Evolutionary conservation across 2,329 filamentous ascomycete genomes (phyloP), one percentile per base, ranked within the genome.

Genomic region (Aspergillus uvarum): DNA sequence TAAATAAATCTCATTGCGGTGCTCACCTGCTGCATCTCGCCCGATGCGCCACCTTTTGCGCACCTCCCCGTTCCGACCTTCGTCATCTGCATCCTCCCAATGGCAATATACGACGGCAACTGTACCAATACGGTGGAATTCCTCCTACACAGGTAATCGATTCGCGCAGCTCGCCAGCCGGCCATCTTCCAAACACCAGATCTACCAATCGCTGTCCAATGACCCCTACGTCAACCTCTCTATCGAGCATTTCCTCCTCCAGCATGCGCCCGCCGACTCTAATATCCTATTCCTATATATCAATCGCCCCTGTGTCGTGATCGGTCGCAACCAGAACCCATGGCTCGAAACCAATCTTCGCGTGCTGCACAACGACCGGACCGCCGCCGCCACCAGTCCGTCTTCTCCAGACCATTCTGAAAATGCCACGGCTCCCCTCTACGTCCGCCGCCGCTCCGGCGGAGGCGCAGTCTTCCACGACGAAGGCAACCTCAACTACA

Each of bases 381-480:
- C 26, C 26, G 7, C 26, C 26, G 26, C 26, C 26, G 70, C 47
- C 61, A 67, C 55, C 67, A 54, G 21, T 8, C 26, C 26, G 32
- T 16, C 32, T 24, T 19, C 32, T 10, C 51, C 54, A 19, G 6
- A 44, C 38, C 8, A 67, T 2, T 8, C 7, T 16, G 67, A 47
- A 50, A 68, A 62, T 63, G 5, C 24, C n/a, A 29, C 47, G 44
- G 79, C 76, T 14, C 79, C 85, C 2, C 77, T 84, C 59, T 86
- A 96, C 12, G 91, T 99, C 5, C 87, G 95, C 12, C 85, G 95
- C 19, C 86, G 94, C 54, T 93, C 89, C 22, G 95, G 95, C 29
- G 95, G 95, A 52, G 95, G 95, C 50, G 87, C 95, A 2, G 95
- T 99, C 54, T 98, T 96, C 73, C 95, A 99, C 75, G 95, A 98